Percentiles rank a stretch among this genome's conserved stretches.
phyloP scores from a whole-genome alignment of 495 filamentous ascomycete genomes.

The Lasiosphaeria miniovina region DNA sequence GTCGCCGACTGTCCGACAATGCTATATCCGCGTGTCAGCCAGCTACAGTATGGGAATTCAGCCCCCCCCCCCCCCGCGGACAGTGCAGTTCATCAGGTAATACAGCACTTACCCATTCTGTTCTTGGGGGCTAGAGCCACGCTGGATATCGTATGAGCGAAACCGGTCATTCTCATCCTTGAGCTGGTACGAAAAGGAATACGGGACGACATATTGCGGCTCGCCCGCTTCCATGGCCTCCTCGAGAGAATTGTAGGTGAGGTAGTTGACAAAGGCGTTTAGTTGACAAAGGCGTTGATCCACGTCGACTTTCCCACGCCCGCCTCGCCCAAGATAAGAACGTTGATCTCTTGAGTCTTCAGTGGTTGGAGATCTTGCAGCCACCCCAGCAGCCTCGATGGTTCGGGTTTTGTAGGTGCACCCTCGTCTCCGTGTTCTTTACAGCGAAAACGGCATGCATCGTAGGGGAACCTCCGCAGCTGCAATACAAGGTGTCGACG shows the following conservation, averaged over 20 bases:
- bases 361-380: conserved; percentile 19
- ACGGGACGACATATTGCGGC: conserved; percentile 37
- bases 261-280: too few relatives aligned
- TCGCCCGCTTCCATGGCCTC: conserved; percentile 25
- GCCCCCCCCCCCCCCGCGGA: too few relatives aligned
- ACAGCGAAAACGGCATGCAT: too few relatives aligned
- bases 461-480: too few relatives aligned
- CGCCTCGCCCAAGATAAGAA: conserved; percentile 45
- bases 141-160: conserved; percentile 14
- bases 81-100: too few relatives aligned
- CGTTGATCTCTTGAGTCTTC: conserved; percentile 36
- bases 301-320: conserved; percentile 47
- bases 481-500: too few relatives aligned
- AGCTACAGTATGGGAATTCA: too few relatives aligned
- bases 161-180: conserved; percentile 20
- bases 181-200: conserved; percentile 34
- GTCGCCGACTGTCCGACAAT: not conserved
- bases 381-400: not conserved
- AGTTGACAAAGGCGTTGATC: conserved; percentile 48
- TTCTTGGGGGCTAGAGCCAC: conserved; percentile 31
- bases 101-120: conserved; percentile 9
- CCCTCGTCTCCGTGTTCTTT: too few relatives aligned
- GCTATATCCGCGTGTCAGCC: too few relatives aligned
- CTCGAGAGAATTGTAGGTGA: conserved; percentile 34
- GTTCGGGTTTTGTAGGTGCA: too few relatives aligned